Base-by-base conservation (phyloP, 2,329 filamentous ascomycete genomes). In the Pseudohalonectria lignicola region DNA sequence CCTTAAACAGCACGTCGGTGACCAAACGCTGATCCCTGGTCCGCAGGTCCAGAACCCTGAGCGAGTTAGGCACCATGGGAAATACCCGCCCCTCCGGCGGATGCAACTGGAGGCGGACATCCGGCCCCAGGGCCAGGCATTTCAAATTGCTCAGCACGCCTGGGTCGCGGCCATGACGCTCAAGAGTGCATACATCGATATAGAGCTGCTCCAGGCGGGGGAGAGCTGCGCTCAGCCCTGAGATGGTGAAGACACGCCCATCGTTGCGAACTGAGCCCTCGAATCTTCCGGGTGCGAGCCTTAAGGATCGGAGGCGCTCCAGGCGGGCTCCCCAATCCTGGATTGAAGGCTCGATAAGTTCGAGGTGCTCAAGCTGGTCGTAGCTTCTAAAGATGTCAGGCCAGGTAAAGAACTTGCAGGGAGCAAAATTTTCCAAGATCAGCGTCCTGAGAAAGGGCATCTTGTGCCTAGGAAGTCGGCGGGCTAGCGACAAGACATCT, bases 1-100 rank as follows among this genome's bases (percentile, higher is more conserved):
- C 23, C 12, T 23, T n/a, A 15, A 34, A 39, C 16, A 43, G 13
- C 2, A 41, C 25, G 15, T 20, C 13, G 2, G 37, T 25, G 10
- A 25, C 30, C 3, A 43, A 29, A 6, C 4, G 12, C 4, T 31
- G 20, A 15, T 30, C 4, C 12, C n/a, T 13, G n/a, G 21, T 20
- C 13, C 34, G 8, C 4, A 47, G 31, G 25, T 45, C 42, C n/a
- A 47, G 34, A 19, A 39, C 37, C 3, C 45, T 38, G 26, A 47
- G 31, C 6, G 36, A 21, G 3, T 20, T 6, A 4, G 41, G 40
- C 21, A 47, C 21, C 4, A 10, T 6, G 4, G 45, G 41, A 5
- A 45, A 41, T 4, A 19, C 11, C 15, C 35, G 23, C 6, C 11
- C 13, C 25, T 28, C 8, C 11, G 25, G n/a, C n/a, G 11, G 6